phyloP scores from a whole-genome alignment of 371 early-diverging fungal species.

The Actinomortierella ambigua region DNA sequence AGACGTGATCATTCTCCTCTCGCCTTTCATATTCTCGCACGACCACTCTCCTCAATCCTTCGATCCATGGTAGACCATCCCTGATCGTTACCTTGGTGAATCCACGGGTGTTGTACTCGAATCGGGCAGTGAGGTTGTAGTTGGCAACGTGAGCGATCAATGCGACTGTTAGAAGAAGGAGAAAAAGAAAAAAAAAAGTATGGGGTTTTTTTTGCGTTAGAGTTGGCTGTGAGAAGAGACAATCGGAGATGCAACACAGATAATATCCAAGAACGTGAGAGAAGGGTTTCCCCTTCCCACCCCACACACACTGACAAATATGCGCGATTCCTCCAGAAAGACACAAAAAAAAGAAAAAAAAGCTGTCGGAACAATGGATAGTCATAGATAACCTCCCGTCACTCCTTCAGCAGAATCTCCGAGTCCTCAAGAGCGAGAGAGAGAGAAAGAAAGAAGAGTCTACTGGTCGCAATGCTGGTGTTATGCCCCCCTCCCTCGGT shows the following conservation, averaged over 20 bases:
- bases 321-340: too few relatives aligned
- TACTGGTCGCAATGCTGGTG: not conserved
- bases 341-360: too few relatives aligned
- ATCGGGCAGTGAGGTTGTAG: conserved; percentile 55
- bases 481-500: not conserved
- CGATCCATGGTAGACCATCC: too few relatives aligned
- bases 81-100: conserved; percentile 50
- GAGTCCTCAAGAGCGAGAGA: not conserved
- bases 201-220: too few relatives aligned
- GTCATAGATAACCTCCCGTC: not conserved
- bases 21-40: too few relatives aligned
- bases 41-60: too few relatives aligned
- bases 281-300: too few relatives aligned
- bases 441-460: conserved; percentile 1
- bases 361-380: not conserved
- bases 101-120: conserved; percentile 49
- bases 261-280: not conserved
- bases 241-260: not conserved
- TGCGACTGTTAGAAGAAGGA: conserved; percentile 14
- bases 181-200: too few relatives aligned
- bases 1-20: too few relatives aligned
- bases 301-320: too few relatives aligned
- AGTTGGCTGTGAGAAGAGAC: not conserved
- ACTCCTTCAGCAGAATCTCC: not conserved
- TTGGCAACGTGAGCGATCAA: conserved; percentile 57